Evolutionary conservation across 768 basidiomycete species (phyloP).

Genomic region (Albatrellus ellisii): DNA sequence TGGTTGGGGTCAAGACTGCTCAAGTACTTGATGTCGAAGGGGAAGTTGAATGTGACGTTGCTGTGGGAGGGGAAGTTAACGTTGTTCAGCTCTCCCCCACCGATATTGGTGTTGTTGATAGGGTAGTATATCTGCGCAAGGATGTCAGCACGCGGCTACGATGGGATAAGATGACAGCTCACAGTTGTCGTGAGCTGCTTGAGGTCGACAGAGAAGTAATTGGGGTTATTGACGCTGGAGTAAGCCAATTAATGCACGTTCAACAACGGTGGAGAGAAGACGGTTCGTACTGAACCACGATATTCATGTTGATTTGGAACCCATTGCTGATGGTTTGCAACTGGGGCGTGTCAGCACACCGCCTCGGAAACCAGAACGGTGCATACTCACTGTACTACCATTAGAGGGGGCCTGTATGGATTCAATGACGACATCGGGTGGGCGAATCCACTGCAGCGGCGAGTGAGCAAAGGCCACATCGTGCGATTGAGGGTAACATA

Average conservation of each 20-base stretch:
- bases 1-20: constrained; percentile 36
- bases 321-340: constrained; percentile 5
- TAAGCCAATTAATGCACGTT: not conserved
- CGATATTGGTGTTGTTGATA: constrained; percentile 54
- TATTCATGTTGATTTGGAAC: constrained; percentile 8
- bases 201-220: constrained; percentile 62
- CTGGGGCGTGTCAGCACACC: not conserved
- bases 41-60: constrained; percentile 61
- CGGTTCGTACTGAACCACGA: constrained; percentile 8
- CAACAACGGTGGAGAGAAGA: constrained; percentile 6
- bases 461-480: constrained; percentile 3
- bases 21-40: constrained; percentile 56
- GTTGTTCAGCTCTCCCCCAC: constrained; percentile 38
- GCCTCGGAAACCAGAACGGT: not conserved
- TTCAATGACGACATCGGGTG: constrained; percentile 54
- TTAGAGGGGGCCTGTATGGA: constrained; percentile 20
- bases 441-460: constrained; percentile 53
- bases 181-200: constrained; percentile 52
- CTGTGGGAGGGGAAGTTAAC: constrained; percentile 33
- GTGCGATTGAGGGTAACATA: constrained; percentile 22
- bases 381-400: not conserved
- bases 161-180: constrained; percentile 8
- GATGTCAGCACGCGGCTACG: not conserved
- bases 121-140: constrained; percentile 55
- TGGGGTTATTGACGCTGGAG: constrained; percentile 68